Conservation (phyloP, 768 basidiomycete genomes). For the Pulveroboletus sp. region DNA sequence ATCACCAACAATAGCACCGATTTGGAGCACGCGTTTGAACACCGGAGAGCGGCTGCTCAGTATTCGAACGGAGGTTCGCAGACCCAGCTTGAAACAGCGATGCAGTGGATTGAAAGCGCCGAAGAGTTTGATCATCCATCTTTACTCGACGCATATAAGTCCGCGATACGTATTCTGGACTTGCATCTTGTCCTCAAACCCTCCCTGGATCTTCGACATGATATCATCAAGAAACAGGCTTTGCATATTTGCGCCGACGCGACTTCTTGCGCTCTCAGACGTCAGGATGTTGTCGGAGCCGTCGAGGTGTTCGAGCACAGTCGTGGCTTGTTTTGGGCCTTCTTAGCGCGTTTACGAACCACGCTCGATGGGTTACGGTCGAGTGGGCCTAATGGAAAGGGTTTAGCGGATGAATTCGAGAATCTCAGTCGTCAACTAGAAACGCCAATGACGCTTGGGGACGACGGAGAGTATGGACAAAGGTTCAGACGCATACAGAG, state of each 20-base stretch:
- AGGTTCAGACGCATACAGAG: constrained; percentile 19
- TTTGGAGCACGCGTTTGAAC: constrained; percentile 22
- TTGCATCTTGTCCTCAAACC: constrained; percentile 17
- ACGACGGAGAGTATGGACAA: constrained; percentile 10
- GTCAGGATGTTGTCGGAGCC: constrained; percentile 18
- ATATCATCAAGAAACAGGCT: constrained; percentile 12
- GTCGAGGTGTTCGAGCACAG: constrained; percentile 37
- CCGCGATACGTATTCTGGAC: constrained; percentile 17
- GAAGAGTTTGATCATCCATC: constrained; percentile 19
- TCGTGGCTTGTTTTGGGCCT: constrained; percentile 24
- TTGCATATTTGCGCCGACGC: constrained; percentile 23
- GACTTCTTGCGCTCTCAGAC: constrained; percentile 24
- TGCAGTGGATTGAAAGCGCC: constrained; percentile 21
- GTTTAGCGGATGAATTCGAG: constrained; percentile 21
- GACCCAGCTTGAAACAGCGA: constrained; percentile 14
- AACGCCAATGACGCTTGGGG: constrained; percentile 2
- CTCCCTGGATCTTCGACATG: constrained; percentile 11
- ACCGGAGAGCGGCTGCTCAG: constrained; percentile 17
- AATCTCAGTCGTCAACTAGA: constrained; percentile 20
- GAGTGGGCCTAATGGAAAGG: constrained; percentile 1
- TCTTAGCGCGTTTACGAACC: constrained; percentile 21
- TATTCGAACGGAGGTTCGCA: constrained; percentile 18
- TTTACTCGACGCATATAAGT: constrained; percentile 14
- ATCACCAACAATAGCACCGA: constrained; percentile 10
- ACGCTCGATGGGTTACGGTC: constrained; percentile 23